Conservation (phyloP, 75 land plant genomes). For the Selaginella tamariscina region DNA sequence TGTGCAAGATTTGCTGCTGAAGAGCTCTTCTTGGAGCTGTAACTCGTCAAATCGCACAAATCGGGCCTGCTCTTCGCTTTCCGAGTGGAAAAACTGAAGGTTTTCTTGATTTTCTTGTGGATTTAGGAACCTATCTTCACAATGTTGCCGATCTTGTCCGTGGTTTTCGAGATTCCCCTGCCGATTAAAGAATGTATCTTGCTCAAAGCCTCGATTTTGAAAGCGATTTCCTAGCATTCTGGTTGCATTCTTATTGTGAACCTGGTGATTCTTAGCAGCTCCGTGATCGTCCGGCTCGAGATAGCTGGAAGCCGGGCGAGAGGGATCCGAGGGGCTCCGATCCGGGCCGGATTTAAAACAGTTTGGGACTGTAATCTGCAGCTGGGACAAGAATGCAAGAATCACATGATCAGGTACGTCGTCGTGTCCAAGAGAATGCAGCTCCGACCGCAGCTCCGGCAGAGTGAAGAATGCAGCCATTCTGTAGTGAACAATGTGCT, state of each 20-base stretch:
- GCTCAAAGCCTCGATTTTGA: not conserved
- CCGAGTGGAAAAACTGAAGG: no score
- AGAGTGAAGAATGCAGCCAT: conserved; percentile 24
- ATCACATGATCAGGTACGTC: conserved; percentile 21
- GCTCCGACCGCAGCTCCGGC: conserved; percentile 23
- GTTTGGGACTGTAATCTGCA: conserved; percentile 7
- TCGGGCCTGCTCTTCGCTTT: no score
- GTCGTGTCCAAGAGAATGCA: conserved; percentile 17
- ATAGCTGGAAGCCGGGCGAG: not conserved
- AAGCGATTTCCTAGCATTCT: not conserved
- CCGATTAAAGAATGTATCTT: not conserved
- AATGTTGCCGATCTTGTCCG: no score
- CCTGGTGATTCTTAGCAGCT: no score
- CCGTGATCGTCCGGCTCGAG: no score
- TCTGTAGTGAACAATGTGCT: no score
- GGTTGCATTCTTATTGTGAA: not conserved
- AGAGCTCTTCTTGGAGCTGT: not conserved
- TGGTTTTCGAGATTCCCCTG: not conserved
- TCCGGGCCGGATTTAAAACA: not conserved
- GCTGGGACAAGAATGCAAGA: conserved; percentile 15
- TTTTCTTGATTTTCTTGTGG: no score
- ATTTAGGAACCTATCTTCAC: no score
- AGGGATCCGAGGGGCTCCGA: not conserved
- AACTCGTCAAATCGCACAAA: no score
- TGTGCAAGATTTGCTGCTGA: not conserved